These are phyloP conservation scores for Lepidium didymum DNA, from an alignment of 345 rosid genomes.

Conservation along the genomic window DNA sequence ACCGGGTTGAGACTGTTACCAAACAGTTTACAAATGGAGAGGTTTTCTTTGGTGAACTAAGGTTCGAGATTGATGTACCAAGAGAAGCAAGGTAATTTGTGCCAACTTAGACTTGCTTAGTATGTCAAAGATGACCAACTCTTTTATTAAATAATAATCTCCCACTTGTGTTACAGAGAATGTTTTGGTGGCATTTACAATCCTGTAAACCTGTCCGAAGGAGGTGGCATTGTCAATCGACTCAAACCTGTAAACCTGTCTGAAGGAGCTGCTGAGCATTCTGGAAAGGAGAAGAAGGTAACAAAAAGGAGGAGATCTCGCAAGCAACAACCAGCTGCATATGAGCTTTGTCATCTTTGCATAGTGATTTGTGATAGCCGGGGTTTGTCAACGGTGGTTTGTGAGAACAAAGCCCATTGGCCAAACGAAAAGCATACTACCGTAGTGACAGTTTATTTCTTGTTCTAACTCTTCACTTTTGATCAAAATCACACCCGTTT, in stretches of 20 bases:
- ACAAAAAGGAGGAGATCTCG: neutral
- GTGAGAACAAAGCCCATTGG: neutral
- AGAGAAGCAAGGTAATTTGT: slow-evolving; percentile 40
- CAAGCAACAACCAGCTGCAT: neutral
- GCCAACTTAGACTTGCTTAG: neutral
- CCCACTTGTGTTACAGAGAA: slow-evolving; percentile 20
- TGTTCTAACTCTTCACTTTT: neutral
- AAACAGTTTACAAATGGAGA: slow-evolving; percentile 11
- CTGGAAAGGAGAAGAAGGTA: neutral
- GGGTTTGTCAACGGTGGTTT: neutral
- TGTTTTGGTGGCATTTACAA: slow-evolving; percentile 31
- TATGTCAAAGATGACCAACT: neutral
- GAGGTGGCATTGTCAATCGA: neutral
- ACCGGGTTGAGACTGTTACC: slow-evolving; percentile 31
- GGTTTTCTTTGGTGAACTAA: slow-evolving; percentile 19
- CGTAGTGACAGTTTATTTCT: neutral
- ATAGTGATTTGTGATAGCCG: slow-evolving; percentile 19
- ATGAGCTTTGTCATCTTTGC: neutral
- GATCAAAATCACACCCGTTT: neutral
- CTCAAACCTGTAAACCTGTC: neutral
- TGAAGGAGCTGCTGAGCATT: slow-evolving; percentile 1
- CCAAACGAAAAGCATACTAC: neutral
- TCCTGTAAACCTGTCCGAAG: neutral
- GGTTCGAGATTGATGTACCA: slow-evolving; percentile 14
- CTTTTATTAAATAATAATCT: neutral